Evolutionary conservation across 2,329 filamentous ascomycete genomes (phyloP).

Genomic region (Monilinia polystroma): DNA sequence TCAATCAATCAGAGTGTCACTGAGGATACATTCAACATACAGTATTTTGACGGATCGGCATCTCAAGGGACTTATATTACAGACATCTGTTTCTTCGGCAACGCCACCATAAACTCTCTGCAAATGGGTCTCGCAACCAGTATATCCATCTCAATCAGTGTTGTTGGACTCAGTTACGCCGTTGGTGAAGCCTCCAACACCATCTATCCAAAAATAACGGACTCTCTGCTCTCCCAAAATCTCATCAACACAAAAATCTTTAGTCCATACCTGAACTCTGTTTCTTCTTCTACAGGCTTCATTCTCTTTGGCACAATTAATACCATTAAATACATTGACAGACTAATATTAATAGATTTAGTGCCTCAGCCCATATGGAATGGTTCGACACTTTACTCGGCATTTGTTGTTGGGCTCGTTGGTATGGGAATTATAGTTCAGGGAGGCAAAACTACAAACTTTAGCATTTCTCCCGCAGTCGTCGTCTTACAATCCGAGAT

Average conservation of each 20-base stretch:
- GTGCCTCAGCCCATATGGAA: constrained; percentile 25
- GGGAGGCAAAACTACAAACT: constrained; percentile 17
- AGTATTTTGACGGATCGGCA: constrained; percentile 46
- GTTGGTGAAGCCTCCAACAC: constrained; percentile 49
- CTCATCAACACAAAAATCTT: constrained; percentile 46
- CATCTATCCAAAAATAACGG: constrained; percentile 36
- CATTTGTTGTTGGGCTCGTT: constrained; percentile 34
- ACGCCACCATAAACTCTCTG: constrained; percentile 48
- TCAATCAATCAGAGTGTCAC: neutral
- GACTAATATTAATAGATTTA: constrained; percentile 34
- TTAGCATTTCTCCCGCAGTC: constrained; percentile 42
- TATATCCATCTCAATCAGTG: constrained; percentile 50
- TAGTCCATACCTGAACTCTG: constrained; percentile 39
- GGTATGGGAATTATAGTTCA: constrained; percentile 36
- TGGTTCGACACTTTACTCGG: constrained; percentile 26
- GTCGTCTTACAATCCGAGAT: constrained; percentile 65
- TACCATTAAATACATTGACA: constrained; percentile 46
- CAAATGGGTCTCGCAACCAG: constrained; percentile 55
- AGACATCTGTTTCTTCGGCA: constrained; percentile 44
- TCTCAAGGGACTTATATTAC: constrained; percentile 53
- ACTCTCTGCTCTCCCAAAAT: constrained; percentile 43
- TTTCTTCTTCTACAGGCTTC: constrained; percentile 35
- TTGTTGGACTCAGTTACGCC: constrained; percentile 57
- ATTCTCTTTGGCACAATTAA: constrained; percentile 49
- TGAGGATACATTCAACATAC: constrained; percentile 49